phyloP scores from a whole-genome alignment of 2,329 filamentous ascomycete species.

The Hypocrella siamensis region DNA sequence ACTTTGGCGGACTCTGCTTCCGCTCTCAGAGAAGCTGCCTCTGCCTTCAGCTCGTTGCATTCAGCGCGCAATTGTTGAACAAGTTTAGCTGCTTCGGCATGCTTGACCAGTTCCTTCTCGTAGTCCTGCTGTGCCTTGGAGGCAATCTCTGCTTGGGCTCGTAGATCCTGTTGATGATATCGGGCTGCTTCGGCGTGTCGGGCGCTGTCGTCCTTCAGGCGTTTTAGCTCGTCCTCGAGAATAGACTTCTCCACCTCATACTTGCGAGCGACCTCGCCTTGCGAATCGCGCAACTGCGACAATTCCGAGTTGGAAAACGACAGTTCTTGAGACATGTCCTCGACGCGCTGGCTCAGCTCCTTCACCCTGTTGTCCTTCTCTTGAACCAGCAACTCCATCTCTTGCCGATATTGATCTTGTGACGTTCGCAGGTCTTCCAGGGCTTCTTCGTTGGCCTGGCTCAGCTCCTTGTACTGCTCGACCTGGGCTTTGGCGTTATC shows the following conservation, averaged over 20 bases:
- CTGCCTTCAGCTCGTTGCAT: conserved; percentile 66
- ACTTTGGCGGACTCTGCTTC: conserved; percentile 78
- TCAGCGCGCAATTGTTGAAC: conserved; percentile 67
- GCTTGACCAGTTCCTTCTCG: conserved; percentile 84
- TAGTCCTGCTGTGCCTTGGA: conserved; percentile 90
- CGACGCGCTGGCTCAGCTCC: conserved; percentile 68
- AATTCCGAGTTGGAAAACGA: conserved; percentile 70
- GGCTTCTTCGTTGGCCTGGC: conserved; percentile 75
- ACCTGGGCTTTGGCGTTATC: conserved; percentile 67
- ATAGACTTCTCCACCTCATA: conserved; percentile 70
- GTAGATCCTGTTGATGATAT: conserved; percentile 81
- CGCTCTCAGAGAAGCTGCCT: conserved; percentile 57
- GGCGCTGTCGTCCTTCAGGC: conserved; percentile 72
- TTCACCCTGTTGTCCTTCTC: conserved; percentile 68
- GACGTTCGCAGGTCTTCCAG: conserved; percentile 64
- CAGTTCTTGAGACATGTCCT: conserved; percentile 73
- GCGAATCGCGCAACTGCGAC: conserved; percentile 61
- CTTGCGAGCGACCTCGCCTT: conserved; percentile 55
- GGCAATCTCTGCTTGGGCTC: conserved; percentile 85
- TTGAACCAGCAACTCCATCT: conserved; percentile 59
- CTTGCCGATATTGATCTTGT: conserved; percentile 74
- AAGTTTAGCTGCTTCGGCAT: conserved; percentile 83
- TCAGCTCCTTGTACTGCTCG: conserved; percentile 79
- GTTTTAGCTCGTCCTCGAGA: conserved; percentile 62
- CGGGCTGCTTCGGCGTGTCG: conserved; percentile 64